phyloP scores from a whole-genome alignment of 2,329 filamentous ascomycete genomes.

The Phialophora tarda region DNA sequence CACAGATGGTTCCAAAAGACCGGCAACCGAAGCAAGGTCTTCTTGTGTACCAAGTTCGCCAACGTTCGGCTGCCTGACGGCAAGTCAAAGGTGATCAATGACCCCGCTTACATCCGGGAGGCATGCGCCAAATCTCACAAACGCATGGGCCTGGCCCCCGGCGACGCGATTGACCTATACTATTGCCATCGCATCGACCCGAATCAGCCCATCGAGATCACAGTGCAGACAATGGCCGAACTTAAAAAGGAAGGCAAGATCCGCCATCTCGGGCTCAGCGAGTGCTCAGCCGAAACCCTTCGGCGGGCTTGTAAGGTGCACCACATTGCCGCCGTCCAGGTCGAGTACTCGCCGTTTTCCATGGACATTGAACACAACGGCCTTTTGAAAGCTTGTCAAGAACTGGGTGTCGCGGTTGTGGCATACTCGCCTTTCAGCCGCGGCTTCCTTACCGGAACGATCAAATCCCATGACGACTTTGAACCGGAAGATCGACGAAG shows the following conservation, averaged over 20 bases:
- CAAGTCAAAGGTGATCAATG: slow-evolving; percentile 43
- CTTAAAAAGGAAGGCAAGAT: slow-evolving; percentile 47
- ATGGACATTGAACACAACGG: slow-evolving; percentile 64
- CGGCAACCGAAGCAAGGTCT: slow-evolving; percentile 54
- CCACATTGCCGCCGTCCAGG: slow-evolving; percentile 59
- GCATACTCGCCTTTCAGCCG: slow-evolving; percentile 65
- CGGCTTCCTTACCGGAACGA: slow-evolving; percentile 59
- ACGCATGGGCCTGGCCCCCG: slow-evolving; percentile 48
- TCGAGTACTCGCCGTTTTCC: slow-evolving; percentile 63
- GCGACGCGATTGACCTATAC: slow-evolving; percentile 45
- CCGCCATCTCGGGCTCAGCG: slow-evolving; percentile 50
- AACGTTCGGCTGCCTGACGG: slow-evolving; percentile 34
- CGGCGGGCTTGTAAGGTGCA: slow-evolving; percentile 43
- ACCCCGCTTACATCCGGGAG: slow-evolving; percentile 50
- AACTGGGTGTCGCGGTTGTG: slow-evolving; percentile 63
- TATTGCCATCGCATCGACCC: slow-evolving; percentile 54
- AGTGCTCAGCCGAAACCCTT: slow-evolving; percentile 52
- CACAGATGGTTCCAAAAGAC: slow-evolving; percentile 56
- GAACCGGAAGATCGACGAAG: slow-evolving; percentile 54
- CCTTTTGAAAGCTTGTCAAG: slow-evolving; percentile 60
- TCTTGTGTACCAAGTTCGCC: slow-evolving; percentile 61
- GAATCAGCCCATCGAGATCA: slow-evolving; percentile 57
- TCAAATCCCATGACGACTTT: slow-evolving; percentile 55
- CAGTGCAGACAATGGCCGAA: slow-evolving; percentile 45
- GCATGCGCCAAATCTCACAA: slow-evolving; percentile 51